phyloP scores from a whole-genome alignment of 1,139 yeast genomes.

The Yarrowia galli region DNA sequence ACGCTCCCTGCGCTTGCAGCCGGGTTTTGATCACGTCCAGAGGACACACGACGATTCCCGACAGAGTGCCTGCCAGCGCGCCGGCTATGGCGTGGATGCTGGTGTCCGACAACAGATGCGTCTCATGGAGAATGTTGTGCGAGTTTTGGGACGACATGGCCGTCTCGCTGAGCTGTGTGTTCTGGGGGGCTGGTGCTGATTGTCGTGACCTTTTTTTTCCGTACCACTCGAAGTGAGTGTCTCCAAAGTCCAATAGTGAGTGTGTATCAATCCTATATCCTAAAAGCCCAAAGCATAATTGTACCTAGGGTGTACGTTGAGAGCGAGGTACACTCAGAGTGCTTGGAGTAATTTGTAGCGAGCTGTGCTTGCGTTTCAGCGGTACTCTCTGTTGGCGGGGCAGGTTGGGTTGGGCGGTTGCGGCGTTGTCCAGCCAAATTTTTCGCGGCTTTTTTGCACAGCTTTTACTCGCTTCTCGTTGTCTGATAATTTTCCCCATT shows the following conservation, averaged over 20 bases:
- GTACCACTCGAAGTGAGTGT: too few relatives aligned
- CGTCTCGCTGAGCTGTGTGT: conserved; percentile 7
- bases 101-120: conserved; percentile 42
- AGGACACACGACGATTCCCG: conserved; percentile 93
- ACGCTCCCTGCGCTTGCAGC: conserved; percentile 91
- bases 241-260: too few relatives aligned
- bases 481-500: background rate
- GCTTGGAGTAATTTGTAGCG: conserved; percentile 31
- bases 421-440: background rate
- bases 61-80: conserved; percentile 87
- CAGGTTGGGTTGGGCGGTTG: background rate
- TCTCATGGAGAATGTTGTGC: conserved; percentile 35
- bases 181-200: background rate
- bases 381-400: background rate
- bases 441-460: too few relatives aligned
- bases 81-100: conserved; percentile 75
- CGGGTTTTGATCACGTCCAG: conserved; percentile 93
- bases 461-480: background rate
- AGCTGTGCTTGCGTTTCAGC: background rate
- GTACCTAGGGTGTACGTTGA: too few relatives aligned
- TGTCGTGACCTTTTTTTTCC: background rate
- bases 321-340: background rate
- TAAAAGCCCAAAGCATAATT: conserved; percentile 15
- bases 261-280: too few relatives aligned
- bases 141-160: conserved; percentile 38